phyloP scores from a whole-genome alignment of 2,329 filamentous ascomycete genomes.

The Aspergillus fumigatus region DNA sequence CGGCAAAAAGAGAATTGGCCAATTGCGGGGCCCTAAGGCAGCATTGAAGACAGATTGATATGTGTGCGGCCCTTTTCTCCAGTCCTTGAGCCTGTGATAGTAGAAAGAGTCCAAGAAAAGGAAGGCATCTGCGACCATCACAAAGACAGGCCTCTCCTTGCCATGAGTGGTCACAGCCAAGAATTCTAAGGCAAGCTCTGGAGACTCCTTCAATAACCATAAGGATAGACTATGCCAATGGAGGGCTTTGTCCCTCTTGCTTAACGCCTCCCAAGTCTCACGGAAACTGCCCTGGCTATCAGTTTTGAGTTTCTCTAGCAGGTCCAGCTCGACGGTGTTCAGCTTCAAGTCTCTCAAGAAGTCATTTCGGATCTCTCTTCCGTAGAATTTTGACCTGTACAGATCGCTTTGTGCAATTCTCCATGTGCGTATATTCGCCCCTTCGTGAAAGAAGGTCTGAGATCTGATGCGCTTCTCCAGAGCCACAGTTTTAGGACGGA shows the following conservation, averaged over 20 bases:
- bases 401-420: slow-evolving; percentile 17
- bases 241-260: slow-evolving; percentile 15
- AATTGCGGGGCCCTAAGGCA: slow-evolving; percentile 28
- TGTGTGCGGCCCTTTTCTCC: slow-evolving; percentile 16
- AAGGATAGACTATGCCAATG: slow-evolving; percentile 44
- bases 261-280: slow-evolving; percentile 23
- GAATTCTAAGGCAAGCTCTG: slow-evolving; percentile 36
- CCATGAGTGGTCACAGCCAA: slow-evolving; percentile 37
- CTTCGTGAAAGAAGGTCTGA: slow-evolving; percentile 16
- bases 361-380: slow-evolving; percentile 1
- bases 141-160: slow-evolving; percentile 32
- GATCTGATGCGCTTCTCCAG: slow-evolving; percentile 18
- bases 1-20: slow-evolving; percentile 29
- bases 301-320: slow-evolving; percentile 20
- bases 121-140: slow-evolving; percentile 45
- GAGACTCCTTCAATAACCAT: slow-evolving; percentile 42
- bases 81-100: slow-evolving; percentile 25
- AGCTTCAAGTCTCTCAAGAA: slow-evolving; percentile 5
- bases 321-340: slow-evolving; percentile 9
- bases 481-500: slow-evolving; percentile 17
- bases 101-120: slow-evolving; percentile 39
- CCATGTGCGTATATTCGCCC: slow-evolving; percentile 15
- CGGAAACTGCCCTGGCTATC: slow-evolving; percentile 23
- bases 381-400: slow-evolving; percentile 18
- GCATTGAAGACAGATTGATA: slow-evolving; percentile 25